phyloP scores from a whole-genome alignment of 768 basidiomycete species.

The Russula vinacea region DNA sequence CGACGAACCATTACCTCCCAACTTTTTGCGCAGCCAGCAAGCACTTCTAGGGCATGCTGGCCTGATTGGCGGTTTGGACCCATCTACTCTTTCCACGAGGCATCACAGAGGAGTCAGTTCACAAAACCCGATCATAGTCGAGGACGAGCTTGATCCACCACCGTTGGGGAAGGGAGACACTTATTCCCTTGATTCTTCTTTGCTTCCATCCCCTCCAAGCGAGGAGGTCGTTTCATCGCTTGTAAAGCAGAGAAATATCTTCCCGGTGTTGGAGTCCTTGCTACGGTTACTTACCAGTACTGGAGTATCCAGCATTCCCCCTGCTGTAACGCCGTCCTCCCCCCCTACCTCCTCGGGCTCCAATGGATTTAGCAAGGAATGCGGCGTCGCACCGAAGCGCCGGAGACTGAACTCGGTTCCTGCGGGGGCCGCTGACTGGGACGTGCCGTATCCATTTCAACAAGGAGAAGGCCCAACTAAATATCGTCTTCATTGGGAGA shows the following conservation, averaged over 20 bases:
- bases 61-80: slow-evolving; percentile 61
- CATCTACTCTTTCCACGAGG: slow-evolving; percentile 47
- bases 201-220: slow-evolving; percentile 49
- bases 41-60: slow-evolving; percentile 72
- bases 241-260: slow-evolving; percentile 60
- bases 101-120: slow-evolving; percentile 51
- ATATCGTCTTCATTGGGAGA: slow-evolving; percentile 66
- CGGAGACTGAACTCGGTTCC: slow-evolving; percentile 66
- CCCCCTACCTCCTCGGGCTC: slow-evolving; percentile 8
- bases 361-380: slow-evolving; percentile 16
- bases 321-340: slow-evolving; percentile 1
- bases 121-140: slow-evolving; percentile 66
- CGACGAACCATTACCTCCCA: slow-evolving; percentile 55
- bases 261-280: slow-evolving; percentile 61
- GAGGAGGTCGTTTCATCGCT: slow-evolving; percentile 60
- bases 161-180: slow-evolving; percentile 31
- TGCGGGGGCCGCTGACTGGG: slow-evolving; percentile 80
- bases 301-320: slow-evolving; percentile 8
- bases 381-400: slow-evolving; percentile 46
- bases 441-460: slow-evolving; percentile 74
- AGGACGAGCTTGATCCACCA: slow-evolving; percentile 49
- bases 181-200: slow-evolving; percentile 41
- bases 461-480: slow-evolving; percentile 65
- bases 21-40: slow-evolving; percentile 71
- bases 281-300: slow-evolving; percentile 54